These are phyloP conservation scores for Neurospora tetraspora DNA, from an alignment of 495 filamentous ascomycete genomes.

Conservation along the genomic window DNA sequence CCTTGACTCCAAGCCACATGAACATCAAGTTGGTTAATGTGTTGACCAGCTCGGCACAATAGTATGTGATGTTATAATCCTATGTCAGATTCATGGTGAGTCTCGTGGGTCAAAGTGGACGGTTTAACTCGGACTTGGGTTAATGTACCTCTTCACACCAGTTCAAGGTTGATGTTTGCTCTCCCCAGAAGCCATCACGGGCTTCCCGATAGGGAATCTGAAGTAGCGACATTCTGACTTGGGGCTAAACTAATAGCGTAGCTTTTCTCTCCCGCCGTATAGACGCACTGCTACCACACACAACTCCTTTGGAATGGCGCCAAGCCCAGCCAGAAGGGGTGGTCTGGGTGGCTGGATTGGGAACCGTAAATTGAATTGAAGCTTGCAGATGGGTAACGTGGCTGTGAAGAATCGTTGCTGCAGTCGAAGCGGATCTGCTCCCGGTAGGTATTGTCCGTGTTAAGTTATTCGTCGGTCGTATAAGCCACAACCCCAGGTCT, in stretches of 20 bases:
- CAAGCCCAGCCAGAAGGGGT: not conserved
- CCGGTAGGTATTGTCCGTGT: not conserved
- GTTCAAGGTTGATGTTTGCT: slow-evolving; percentile 81
- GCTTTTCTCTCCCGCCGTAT: not conserved
- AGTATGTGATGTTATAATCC: slow-evolving; percentile 41
- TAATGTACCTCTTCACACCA: slow-evolving; percentile 79
- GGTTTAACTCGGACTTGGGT: not conserved
- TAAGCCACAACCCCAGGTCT: not conserved
- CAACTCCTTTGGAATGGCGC: not conserved
- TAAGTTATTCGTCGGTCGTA: not conserved
- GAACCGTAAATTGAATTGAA: not conserved
- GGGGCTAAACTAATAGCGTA: not conserved
- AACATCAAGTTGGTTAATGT: slow-evolving; percentile 77
- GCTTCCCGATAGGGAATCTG: slow-evolving; percentile 59
- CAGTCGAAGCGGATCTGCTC: not conserved
- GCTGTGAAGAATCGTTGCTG: not conserved
- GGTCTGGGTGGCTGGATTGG: not conserved
- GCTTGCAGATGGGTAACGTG: not conserved
- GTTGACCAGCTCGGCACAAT: slow-evolving; percentile 38
- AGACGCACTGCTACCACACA: not conserved
- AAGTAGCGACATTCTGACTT: slow-evolving; percentile 6
- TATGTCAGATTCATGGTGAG: slow-evolving; percentile 11
- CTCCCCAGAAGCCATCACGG: slow-evolving; percentile 67
- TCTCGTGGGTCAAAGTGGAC: not conserved
- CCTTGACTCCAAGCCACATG: slow-evolving; percentile 60